Evolutionary conservation across 352 stramenopile genomes (phyloP), one percentile per base, ranked within the genome.

Genomic region (Aphanomyces astaci): DNA sequence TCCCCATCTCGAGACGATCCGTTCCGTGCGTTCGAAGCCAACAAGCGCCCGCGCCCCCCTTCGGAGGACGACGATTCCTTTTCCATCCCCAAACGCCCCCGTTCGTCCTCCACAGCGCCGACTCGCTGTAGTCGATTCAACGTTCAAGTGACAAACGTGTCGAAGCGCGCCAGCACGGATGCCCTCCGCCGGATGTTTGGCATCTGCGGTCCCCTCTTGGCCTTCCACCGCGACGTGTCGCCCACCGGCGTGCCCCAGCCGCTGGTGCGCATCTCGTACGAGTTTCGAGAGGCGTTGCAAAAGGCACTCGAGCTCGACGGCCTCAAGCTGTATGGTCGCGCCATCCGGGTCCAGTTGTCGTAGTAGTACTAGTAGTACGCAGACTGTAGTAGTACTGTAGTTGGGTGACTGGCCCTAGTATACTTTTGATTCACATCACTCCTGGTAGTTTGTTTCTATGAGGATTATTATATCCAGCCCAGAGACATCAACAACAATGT

Each of bases 151-250:
- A 24, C 25, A 19, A 59, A 59, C 24, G 51, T 59, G n/a, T 59
- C 51, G n/a, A 30, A 32, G 27, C 51, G 24, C 7, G 51, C 51
- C 11, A 32, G 13, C 11, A 59, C 11, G 22, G 51, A 59, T 19
- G 17, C 17, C 11, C 51, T 59, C 13, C 30, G 51, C 13, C 51
- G 51, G 22, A 59, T 59, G 51, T 59, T 59, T 59, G n/a, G 51
- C 30, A 59, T 59, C 30, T 59, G 51, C 30, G 51, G 51, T 32
- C 22, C 25, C 25, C 19, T 59, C 25, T 19, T 25, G 13, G 22
- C 11, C 27, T 59, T 59, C n/a, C 25, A 59, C 25, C 51, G 51
- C 11, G 30, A 30, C 30, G 51, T 59, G 30, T 43, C 36, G 36
- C 5, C 30, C 51, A 32, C 22, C 2, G 51, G 51, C 2, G 51